Percentiles rank a stretch among this genome's conserved stretches.
phyloP scores from a whole-genome alignment of 768 basidiomycete species.

The Fomitopsis pulvina region DNA sequence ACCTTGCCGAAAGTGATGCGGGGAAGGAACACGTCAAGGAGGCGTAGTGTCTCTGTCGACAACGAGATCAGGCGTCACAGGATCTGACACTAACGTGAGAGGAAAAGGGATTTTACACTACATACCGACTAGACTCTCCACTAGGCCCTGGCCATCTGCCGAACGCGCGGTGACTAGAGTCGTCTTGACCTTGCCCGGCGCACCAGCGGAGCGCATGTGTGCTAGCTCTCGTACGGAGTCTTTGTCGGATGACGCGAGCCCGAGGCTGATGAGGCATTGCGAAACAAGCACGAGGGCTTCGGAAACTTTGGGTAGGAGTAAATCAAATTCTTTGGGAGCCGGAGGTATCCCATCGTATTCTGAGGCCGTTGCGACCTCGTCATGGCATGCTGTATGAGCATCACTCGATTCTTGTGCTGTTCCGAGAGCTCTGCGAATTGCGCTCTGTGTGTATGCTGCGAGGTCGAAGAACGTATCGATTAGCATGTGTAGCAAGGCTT shows the following conservation, averaged over 20 bases:
- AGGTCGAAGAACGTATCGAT: slow-evolving; percentile 56
- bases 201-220: not conserved
- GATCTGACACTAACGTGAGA: not conserved
- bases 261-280: slow-evolving; percentile 66
- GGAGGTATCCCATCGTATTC: not conserved
- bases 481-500: slow-evolving; percentile 35
- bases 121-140: slow-evolving; percentile 20
- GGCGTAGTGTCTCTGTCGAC: slow-evolving; percentile 55
- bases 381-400: not conserved
- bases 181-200: slow-evolving; percentile 3
- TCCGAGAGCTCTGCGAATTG: slow-evolving; percentile 45
- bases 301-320: slow-evolving; percentile 69
- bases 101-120: not conserved
- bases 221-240: slow-evolving; percentile 28
- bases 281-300: slow-evolving; percentile 75
- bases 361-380: not conserved
- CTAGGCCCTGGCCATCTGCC: slow-evolving; percentile 11
- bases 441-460: slow-evolving; percentile 46
- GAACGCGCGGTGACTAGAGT: slow-evolving; percentile 5
- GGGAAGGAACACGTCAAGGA: slow-evolving; percentile 79
- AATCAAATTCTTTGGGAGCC: slow-evolving; percentile 46
- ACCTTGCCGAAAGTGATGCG: slow-evolving; percentile 76
- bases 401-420: not conserved
- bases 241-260: slow-evolving; percentile 35
- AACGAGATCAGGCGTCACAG: not conserved